Percentiles rank a stretch among this genome's conserved stretches.
Evolutionary conservation across 768 basidiomycete genomes (phyloP).

Genomic region (Phaeotremella skinneri): DNA sequence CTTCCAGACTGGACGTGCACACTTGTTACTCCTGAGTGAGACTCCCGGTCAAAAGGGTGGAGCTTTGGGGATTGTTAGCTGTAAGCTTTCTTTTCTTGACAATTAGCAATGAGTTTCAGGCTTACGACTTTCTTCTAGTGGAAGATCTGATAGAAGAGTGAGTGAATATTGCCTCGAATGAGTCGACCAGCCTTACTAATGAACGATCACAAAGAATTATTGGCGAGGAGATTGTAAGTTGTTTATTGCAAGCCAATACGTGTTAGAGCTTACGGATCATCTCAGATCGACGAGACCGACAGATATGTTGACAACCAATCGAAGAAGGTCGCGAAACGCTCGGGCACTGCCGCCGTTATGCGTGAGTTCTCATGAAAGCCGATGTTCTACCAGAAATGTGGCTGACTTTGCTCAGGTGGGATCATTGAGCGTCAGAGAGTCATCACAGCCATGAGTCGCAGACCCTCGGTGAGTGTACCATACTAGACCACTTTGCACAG

Average conservation of each 20-base stretch:
- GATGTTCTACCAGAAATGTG: background rate
- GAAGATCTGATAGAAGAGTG: constrained; percentile 61
- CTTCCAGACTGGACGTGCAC: constrained; percentile 90
- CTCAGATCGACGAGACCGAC: constrained; percentile 78
- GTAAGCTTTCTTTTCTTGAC: constrained; percentile 12
- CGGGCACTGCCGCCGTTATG: constrained; percentile 74
- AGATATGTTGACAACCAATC: constrained; percentile 81
- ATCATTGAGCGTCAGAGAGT: constrained; percentile 50
- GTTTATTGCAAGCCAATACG: background rate
- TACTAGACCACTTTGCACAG: too few relatives aligned
- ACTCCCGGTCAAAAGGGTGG: constrained; percentile 81
- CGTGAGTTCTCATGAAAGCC: constrained; percentile 26
- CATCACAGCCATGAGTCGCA: constrained; percentile 34
- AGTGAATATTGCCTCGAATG: constrained; percentile 15
- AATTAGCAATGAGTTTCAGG: constrained; percentile 18
- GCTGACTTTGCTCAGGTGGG: constrained; percentile 33
- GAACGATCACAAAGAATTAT: constrained; percentile 59
- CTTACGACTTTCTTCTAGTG: constrained; percentile 32
- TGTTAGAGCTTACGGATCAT: constrained; percentile 1
- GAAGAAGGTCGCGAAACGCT: constrained; percentile 68
- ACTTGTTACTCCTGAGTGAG: constrained; percentile 77
- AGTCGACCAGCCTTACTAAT: constrained; percentile 58
- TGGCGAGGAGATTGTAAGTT: constrained; percentile 74
- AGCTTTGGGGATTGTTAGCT: constrained; percentile 84
- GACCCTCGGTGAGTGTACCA: constrained; percentile 28